These are phyloP conservation scores for Aspergillus coremiiformis DNA, from an alignment of 495 filamentous ascomycete genomes.

Conservation along the genomic window DNA sequence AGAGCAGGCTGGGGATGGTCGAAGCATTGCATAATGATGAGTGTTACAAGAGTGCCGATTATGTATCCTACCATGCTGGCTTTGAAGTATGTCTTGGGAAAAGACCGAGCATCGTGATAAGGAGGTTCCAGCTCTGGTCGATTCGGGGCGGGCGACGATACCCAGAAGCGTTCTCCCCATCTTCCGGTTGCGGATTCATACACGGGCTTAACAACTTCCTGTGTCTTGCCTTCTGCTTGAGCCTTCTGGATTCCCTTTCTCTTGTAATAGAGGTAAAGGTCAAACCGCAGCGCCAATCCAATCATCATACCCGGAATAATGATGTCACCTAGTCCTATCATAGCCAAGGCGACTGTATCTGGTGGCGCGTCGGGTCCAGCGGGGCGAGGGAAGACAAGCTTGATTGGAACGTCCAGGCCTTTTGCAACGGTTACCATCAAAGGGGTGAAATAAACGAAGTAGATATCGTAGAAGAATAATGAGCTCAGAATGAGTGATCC, in stretches of 20 bases:
- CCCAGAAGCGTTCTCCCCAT: slow-evolving; percentile 89
- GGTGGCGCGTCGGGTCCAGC: slow-evolving; percentile 31
- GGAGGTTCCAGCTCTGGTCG: slow-evolving; percentile 30
- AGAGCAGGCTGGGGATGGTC: slow-evolving; percentile 85
- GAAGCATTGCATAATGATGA: slow-evolving; percentile 68
- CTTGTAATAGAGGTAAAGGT: slow-evolving; percentile 77
- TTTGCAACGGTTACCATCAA: slow-evolving; percentile 95
- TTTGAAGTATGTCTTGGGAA: slow-evolving; percentile 84
- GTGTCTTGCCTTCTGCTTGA: slow-evolving; percentile 28
- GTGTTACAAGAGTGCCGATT: slow-evolving; percentile 67
- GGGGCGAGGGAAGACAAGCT: slow-evolving; percentile 76
- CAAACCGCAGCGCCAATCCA: slow-evolving; percentile 78
- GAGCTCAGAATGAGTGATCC: slow-evolving; percentile 69
- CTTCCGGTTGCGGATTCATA: slow-evolving; percentile 55
- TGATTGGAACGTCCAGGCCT: slow-evolving; percentile 85
- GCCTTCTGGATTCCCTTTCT: slow-evolving; percentile 42
- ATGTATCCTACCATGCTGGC: slow-evolving; percentile 73
- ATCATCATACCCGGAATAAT: slow-evolving; percentile 93
- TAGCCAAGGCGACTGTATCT: slow-evolving; percentile 49
- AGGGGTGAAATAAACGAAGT: slow-evolving; percentile 96
- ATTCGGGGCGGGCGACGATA: slow-evolving; percentile 23
- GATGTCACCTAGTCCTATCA: slow-evolving; percentile 91
- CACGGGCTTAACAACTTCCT: slow-evolving; percentile 43
- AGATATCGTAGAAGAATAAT: slow-evolving; percentile 91
- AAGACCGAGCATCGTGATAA: slow-evolving; percentile 42